phyloP scores from a whole-genome alignment of 192 early-diverging fungal genomes.

The Coemansia sp. region DNA sequence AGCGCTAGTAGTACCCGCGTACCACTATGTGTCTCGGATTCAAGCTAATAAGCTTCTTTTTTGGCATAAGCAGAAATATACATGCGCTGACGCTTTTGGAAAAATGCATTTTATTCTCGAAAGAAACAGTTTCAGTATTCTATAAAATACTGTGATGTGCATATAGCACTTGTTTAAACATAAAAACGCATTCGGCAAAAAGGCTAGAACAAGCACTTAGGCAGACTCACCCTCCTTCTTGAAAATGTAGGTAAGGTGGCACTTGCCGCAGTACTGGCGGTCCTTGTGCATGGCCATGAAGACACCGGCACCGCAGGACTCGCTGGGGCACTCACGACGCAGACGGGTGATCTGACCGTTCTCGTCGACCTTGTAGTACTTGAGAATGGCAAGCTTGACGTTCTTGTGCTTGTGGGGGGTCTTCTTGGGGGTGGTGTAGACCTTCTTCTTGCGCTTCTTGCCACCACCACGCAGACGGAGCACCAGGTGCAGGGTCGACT shows the following conservation, averaged over 20 bases:
- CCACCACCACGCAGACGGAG: slow-evolving; percentile 83
- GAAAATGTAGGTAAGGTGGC: slow-evolving; percentile 95
- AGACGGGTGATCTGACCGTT: slow-evolving; percentile 97
- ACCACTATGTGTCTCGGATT: no score
- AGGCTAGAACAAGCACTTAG: slow-evolving; percentile 11
- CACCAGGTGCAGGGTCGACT: slow-evolving; percentile 75
- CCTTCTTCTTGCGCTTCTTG: slow-evolving; percentile 99
- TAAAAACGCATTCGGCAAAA: no score
- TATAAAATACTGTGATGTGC: no score
- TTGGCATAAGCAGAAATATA: no score
- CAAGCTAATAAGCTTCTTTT: no score
- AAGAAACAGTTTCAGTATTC: no score
- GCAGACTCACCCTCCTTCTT: slow-evolving; percentile 68
- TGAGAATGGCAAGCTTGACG: slow-evolving; percentile 97
- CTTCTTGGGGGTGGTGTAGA: slow-evolving; percentile 99
- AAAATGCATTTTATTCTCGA: no score
- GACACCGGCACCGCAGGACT: slow-evolving; percentile 96
- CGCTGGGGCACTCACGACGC: slow-evolving; percentile 96
- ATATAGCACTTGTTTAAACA: no score
- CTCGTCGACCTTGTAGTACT: slow-evolving; percentile 99
- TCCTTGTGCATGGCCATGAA: slow-evolving; percentile 99
- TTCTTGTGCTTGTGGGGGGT: slow-evolving; percentile 99
- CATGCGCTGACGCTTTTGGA: no score
- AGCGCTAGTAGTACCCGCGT: no score
- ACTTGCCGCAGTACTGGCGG: slow-evolving; percentile 98